Percentiles rank a stretch among this genome's conserved stretches.
Conservation (phyloP, 192 early-diverging fungal genomes). For the Umbelopsis sp. region DNA sequence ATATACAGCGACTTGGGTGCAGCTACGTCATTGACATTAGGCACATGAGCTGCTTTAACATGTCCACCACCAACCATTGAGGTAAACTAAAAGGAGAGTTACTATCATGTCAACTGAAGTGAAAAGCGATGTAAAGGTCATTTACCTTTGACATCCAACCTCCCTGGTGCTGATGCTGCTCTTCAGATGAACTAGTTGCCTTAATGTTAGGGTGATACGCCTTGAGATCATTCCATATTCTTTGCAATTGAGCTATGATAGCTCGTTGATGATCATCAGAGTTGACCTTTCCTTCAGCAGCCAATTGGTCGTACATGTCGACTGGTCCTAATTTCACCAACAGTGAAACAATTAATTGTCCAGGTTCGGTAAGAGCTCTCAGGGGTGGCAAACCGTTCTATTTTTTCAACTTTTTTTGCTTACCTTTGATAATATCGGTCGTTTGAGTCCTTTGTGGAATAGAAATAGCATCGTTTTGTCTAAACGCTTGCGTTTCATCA, state of each 20-base stretch:
- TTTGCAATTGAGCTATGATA: conserved; percentile 24
- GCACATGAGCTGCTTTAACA: conserved; percentile 20
- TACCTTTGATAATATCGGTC: not conserved
- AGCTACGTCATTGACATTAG: conserved; percentile 23
- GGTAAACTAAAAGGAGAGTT: not conserved
- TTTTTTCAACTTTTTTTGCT: not conserved
- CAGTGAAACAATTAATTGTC: not conserved
- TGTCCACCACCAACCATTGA: not conserved
- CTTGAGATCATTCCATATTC: conserved; percentile 26
- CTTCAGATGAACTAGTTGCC: not conserved
- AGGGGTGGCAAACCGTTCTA: not conserved
- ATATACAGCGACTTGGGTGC: conserved; percentile 58
- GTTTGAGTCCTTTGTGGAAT: not conserved
- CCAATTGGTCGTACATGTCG: conserved; percentile 19
- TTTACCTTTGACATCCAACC: conserved; percentile 2
- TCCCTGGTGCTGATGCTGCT: not conserved
- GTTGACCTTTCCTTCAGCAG: conserved; percentile 12
- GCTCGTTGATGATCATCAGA: conserved; percentile 26
- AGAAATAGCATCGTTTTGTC: not conserved
- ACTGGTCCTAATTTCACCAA: not conserved
- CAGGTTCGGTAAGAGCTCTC: not conserved
- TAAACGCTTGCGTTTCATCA: not conserved
- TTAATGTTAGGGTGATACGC: conserved; percentile 14
- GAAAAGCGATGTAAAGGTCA: not conserved
- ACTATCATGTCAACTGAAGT: not conserved